phyloP scores from a whole-genome alignment of 331 rosid genomes.

The Phaseolus coccineus region DNA sequence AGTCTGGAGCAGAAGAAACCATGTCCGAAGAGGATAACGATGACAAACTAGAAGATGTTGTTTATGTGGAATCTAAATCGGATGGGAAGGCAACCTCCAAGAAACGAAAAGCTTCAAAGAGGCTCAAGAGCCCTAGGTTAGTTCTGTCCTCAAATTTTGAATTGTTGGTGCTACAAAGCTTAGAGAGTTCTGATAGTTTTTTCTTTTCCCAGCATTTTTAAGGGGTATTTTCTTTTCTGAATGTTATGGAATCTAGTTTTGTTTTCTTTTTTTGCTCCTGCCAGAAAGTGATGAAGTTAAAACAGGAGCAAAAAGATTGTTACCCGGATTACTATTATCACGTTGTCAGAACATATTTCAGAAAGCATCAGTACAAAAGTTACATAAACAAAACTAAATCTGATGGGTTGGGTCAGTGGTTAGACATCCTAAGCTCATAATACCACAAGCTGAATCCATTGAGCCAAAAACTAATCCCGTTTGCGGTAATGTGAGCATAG shows the following conservation, averaged over 20 bases:
- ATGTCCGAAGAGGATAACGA: conserved; percentile 50
- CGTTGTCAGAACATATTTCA: not conserved
- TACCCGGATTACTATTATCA: too few relatives aligned
- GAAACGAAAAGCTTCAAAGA: conserved; percentile 79
- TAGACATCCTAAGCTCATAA: too few relatives aligned
- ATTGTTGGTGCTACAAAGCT: conserved; percentile 4
- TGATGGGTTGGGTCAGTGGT: too few relatives aligned
- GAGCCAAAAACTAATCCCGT: too few relatives aligned
- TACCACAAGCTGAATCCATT: too few relatives aligned
- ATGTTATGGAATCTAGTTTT: conserved; percentile 33
- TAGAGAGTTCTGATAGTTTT: not conserved
- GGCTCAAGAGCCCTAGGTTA: conserved; percentile 68
- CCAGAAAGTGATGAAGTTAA: not conserved
- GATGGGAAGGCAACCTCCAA: conserved; percentile 52
- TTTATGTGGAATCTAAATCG: conserved; percentile 44
- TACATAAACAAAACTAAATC: not conserved
- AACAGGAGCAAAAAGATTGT: conserved; percentile 5
- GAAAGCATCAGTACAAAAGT: conserved; percentile 17
- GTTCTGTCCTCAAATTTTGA: conserved; percentile 19
- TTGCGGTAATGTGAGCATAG: too few relatives aligned
- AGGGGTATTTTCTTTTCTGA: conserved; percentile 8
- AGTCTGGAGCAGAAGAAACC: conserved; percentile 52
- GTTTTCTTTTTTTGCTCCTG: too few relatives aligned
- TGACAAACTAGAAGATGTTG: conserved; percentile 48
- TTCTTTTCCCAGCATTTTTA: conserved; percentile 1